Evolutionary conservation across 1,284 basidiomycete genomes (phyloP).

Genomic region (Vanrija humicola): DNA sequence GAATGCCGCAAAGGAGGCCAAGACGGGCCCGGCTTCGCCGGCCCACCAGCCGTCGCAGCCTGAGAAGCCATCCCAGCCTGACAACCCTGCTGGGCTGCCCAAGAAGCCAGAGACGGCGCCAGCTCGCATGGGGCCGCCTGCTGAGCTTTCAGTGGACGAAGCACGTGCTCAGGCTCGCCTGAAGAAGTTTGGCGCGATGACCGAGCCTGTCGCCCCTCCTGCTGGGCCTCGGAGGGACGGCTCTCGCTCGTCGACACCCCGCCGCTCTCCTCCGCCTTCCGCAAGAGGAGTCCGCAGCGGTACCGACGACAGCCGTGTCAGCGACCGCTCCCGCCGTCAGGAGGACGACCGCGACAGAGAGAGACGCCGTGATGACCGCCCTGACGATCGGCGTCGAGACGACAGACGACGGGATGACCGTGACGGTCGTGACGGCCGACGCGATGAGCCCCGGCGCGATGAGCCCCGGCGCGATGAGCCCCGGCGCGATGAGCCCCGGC

Average conservation of each 20-base stretch:
- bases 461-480: constrained; percentile 1
- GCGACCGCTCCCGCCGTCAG: constrained; percentile 23
- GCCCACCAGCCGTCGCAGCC: background rate
- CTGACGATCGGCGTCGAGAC: background rate
- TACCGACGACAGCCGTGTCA: constrained; percentile 38
- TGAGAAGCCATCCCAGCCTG: constrained; percentile 1
- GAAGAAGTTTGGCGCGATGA: constrained; percentile 29
- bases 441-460: background rate
- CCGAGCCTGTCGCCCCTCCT: constrained; percentile 12
- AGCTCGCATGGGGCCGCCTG: constrained; percentile 29
- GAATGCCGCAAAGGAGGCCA: constrained; percentile 1
- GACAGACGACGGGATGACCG: background rate
- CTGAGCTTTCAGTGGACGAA: constrained; percentile 29
- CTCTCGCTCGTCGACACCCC: constrained; percentile 2
- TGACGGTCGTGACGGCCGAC: background rate
- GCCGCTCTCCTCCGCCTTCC: constrained; percentile 3
- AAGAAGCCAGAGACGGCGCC: too few relatives aligned
- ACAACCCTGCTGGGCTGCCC: constrained; percentile 1
- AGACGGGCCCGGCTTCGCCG: background rate
- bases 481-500: too few relatives aligned
- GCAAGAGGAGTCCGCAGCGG: constrained; percentile 23
- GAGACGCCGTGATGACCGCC: background rate
- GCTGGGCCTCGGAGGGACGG: background rate
- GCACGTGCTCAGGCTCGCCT: constrained; percentile 35
- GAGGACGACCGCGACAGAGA: constrained; percentile 13